A percentile compares a stretch with the other conserved stretches of the same genome.
These are phyloP conservation scores for Cytospora schulzeri DNA, from an alignment of 2,329 filamentous ascomycete species.

Conservation along the genomic window DNA sequence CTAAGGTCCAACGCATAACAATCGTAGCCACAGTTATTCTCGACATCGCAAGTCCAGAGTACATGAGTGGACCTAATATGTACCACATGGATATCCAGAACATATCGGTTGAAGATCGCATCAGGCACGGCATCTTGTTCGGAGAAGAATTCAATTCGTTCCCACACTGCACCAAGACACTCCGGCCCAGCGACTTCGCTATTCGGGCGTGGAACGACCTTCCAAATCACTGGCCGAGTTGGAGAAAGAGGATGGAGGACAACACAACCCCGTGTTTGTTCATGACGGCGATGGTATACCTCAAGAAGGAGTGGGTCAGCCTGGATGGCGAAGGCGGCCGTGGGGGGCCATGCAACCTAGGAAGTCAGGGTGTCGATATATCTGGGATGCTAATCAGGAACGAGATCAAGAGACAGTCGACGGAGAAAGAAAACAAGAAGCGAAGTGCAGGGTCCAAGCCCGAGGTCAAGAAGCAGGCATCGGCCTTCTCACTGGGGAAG, in stretches of 20 bases:
- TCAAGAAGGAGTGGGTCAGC: constrained; percentile 18
- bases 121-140: constrained; percentile 12
- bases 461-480: neutral
- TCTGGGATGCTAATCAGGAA: constrained; percentile 4
- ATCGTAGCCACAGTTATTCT: constrained; percentile 8
- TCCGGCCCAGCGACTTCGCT: constrained; percentile 13
- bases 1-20: constrained; percentile 1
- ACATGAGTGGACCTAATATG: neutral
- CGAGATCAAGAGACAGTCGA: neutral
- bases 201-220: constrained; percentile 21
- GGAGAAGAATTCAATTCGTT: neutral
- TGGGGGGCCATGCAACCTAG: neutral
- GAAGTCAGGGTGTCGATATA: neutral
- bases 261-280: neutral
- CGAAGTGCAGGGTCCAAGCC: too few relatives aligned
- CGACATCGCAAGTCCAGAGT: neutral
- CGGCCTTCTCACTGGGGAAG: neutral
- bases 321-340: constrained; percentile 6
- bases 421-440: neutral
- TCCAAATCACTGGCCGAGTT: constrained; percentile 11
- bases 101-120: constrained; percentile 4
- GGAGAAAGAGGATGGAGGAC: neutral
- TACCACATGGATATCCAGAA: constrained; percentile 14
- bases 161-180: constrained; percentile 1
- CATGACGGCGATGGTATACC: constrained; percentile 15